phyloP scores from a whole-genome alignment of 148 eudicot species.

The Heliosperma pusillum region DNA sequence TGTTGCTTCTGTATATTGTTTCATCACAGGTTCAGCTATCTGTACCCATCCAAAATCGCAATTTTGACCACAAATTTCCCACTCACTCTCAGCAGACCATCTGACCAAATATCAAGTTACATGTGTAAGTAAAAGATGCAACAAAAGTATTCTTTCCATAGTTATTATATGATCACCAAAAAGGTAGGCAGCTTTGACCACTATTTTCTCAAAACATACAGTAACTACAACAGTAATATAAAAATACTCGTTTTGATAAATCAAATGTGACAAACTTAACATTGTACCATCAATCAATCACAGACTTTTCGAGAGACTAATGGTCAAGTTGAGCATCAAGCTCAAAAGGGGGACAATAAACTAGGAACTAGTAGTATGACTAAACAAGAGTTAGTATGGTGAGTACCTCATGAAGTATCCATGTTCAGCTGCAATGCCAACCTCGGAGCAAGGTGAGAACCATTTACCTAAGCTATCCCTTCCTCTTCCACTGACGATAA shows the following conservation, averaged over 20 bases:
- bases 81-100: conserved; percentile 27
- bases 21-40: conserved; percentile 37
- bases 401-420: conserved; percentile 44
- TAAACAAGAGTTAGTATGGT: background rate
- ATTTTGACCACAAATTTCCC: conserved; percentile 31
- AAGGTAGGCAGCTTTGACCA: too few species aligned
- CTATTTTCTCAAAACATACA: too few species aligned
- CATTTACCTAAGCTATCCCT: conserved; percentile 34
- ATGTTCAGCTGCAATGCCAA: conserved; percentile 50
- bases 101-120: conserved; percentile 16
- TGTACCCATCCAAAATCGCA: conserved; percentile 35
- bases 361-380: background rate
- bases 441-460: conserved; percentile 38
- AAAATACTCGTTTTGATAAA: too few species aligned
- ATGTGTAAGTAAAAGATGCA: background rate
- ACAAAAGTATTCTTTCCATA: background rate
- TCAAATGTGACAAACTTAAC: too few species aligned
- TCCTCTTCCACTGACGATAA: conserved; percentile 40
- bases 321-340: too few species aligned
- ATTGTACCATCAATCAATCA: too few species aligned
- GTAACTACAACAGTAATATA: too few species aligned
- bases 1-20: conserved; percentile 27
- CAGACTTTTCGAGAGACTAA: too few species aligned
- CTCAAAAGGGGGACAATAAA: background rate
- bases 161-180: too few species aligned